Conservation (phyloP, 345 rosid genomes). For the Gossypium rotundifolium region DNA sequence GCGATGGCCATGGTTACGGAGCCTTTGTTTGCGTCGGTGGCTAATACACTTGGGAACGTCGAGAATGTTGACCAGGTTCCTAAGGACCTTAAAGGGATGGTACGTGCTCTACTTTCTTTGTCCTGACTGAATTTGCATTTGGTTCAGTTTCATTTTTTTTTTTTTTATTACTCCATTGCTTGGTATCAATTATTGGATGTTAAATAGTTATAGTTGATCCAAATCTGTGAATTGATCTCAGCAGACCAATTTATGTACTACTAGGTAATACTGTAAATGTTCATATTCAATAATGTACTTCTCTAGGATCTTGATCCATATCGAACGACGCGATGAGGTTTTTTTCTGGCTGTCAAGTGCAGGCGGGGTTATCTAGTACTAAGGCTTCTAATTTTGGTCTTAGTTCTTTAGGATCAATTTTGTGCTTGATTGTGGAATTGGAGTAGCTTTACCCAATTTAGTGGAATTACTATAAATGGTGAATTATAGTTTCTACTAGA, state of each 20-base stretch:
- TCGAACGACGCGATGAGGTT: not conserved
- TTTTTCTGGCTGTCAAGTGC: not conserved
- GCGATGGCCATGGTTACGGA: constrained; percentile 98
- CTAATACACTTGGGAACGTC: constrained; percentile 75
- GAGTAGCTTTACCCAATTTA: not conserved
- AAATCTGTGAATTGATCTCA: not conserved
- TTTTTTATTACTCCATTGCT: not conserved
- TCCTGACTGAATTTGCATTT: not conserved
- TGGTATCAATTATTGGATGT: not conserved
- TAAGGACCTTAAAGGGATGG: constrained; percentile 72
- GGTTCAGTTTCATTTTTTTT: not conserved
- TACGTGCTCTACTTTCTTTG: constrained; percentile 15
- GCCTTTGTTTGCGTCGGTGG: constrained; percentile 85
- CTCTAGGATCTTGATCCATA: not conserved
- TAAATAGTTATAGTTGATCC: not conserved
- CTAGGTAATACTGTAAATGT: not conserved
- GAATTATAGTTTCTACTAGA: not conserved
- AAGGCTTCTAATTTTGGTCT: not conserved
- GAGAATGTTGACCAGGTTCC: not conserved
- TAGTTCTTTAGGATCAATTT: not conserved
- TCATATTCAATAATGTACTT: not conserved
- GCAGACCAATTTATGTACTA: not conserved
- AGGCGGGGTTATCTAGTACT: not conserved
- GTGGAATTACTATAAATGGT: not conserved
- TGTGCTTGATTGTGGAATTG: not conserved